Conservation (phyloP, 805 yeast species). For the Pichia scutulata region DNA sequence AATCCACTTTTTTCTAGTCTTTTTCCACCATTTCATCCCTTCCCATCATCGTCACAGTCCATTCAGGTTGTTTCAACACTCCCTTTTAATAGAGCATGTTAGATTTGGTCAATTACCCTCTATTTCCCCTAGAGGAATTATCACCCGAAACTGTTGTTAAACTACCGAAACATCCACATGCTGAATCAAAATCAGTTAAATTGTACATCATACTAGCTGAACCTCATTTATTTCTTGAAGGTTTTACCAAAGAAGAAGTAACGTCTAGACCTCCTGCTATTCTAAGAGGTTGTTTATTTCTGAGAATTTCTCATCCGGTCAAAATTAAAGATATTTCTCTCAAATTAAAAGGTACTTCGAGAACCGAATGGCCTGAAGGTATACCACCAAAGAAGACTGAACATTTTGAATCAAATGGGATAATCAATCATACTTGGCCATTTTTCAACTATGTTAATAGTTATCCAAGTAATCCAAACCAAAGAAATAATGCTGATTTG, state of each 20-base stretch:
- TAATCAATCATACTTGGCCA: slow-evolving; percentile 86
- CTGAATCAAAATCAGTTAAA: slow-evolving; percentile 58
- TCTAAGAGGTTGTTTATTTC: slow-evolving; percentile 68
- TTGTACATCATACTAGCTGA: slow-evolving; percentile 74
- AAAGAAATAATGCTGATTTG: slow-evolving; percentile 42
- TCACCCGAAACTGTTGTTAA: slow-evolving; percentile 35
- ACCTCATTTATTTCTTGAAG: slow-evolving; percentile 71
- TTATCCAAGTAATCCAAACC: slow-evolving; percentile 21
- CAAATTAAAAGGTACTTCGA: slow-evolving; percentile 55
- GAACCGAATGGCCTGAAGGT: slow-evolving; percentile 98
- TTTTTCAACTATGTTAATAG: slow-evolving; percentile 46
- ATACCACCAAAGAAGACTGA: slow-evolving; percentile 82
- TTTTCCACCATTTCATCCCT: background rate
- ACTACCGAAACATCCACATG: slow-evolving; percentile 48
- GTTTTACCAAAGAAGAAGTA: slow-evolving; percentile 62
- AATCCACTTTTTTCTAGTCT: background rate
- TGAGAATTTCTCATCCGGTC: slow-evolving; percentile 64
- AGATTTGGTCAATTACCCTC: slow-evolving; percentile 29
- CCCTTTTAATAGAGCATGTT: background rate
- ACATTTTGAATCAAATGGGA: slow-evolving; percentile 53
- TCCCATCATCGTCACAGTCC: background rate
- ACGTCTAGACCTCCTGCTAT: slow-evolving; percentile 66
- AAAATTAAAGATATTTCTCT: slow-evolving; percentile 59
- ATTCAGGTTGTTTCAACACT: background rate
- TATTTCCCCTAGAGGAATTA: slow-evolving; percentile 39